phyloP scores from a whole-genome alignment of 306 rosid genomes.

The Hippophae tibetana region DNA sequence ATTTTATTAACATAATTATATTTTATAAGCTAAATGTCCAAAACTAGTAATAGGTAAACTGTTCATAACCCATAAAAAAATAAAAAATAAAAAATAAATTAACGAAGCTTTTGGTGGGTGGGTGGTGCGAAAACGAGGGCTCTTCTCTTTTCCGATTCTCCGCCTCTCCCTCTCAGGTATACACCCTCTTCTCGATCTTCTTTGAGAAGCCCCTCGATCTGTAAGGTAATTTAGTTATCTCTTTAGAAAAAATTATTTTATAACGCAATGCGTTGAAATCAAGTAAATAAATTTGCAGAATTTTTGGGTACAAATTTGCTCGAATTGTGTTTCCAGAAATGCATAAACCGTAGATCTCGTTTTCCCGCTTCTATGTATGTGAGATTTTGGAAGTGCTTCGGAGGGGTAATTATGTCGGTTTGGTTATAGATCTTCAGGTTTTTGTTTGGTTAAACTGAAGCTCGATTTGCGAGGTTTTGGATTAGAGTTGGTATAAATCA shows the following conservation, averaged over 20 bases:
- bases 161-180: slow-evolving; percentile 6
- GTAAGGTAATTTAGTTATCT: slow-evolving; percentile 16
- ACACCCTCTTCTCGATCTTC: slow-evolving; percentile 2
- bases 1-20: not conserved
- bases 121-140: slow-evolving; percentile 49
- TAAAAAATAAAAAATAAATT: not conserved
- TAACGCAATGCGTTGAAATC: slow-evolving; percentile 25
- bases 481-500: slow-evolving; percentile 10
- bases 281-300: slow-evolving; percentile 9
- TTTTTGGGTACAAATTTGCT: not conserved
- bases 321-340: slow-evolving; percentile 18
- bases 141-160: slow-evolving; percentile 6
- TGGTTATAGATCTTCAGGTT: slow-evolving; percentile 41
- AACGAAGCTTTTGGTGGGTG: slow-evolving; percentile 34
- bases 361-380: slow-evolving; percentile 17
- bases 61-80: not conserved
- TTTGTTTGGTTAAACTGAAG: slow-evolving; percentile 5
- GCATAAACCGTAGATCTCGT: slow-evolving; percentile 38
- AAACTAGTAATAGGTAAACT: not conserved
- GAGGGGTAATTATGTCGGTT: slow-evolving; percentile 8
- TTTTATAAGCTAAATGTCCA: not conserved
- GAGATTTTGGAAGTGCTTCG: slow-evolving; percentile 11
- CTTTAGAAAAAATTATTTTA: not conserved
- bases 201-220: slow-evolving; percentile 34
- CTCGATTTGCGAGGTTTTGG: slow-evolving; percentile 29